Percentiles rank a stretch among this genome's conserved stretches.
Evolutionary conservation across 2,329 filamentous ascomycete genomes (phyloP).

Genomic region (Apiospora saccharicola): DNA sequence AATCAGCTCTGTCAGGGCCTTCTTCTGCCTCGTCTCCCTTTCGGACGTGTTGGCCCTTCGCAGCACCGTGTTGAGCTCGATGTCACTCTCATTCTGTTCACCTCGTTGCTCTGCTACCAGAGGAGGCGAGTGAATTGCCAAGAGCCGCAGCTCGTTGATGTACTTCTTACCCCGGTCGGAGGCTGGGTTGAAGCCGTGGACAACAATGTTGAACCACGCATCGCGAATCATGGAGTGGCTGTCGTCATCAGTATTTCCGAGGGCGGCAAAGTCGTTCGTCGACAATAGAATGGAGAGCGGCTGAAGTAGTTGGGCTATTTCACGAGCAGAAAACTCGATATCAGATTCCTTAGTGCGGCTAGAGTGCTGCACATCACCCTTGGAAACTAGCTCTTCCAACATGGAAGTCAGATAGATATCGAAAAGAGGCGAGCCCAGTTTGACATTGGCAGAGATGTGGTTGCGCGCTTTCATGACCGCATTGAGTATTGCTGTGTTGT

Average conservation of each 20-base stretch:
- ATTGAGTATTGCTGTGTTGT: constrained; percentile 70
- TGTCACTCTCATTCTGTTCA: constrained; percentile 92
- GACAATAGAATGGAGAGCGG: constrained; percentile 89
- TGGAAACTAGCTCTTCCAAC: constrained; percentile 86
- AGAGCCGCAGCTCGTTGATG: constrained; percentile 77
- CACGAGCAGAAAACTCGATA: constrained; percentile 80
- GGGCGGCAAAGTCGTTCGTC: constrained; percentile 61
- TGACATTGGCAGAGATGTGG: constrained; percentile 75
- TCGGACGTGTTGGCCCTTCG: constrained; percentile 84
- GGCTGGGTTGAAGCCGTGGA: constrained; percentile 84
- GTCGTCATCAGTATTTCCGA: constrained; percentile 66
- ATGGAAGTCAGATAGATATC: constrained; percentile 85
- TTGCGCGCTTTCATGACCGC: constrained; percentile 83
- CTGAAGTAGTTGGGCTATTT: constrained; percentile 86
- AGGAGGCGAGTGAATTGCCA: constrained; percentile 87
- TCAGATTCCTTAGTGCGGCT: constrained; percentile 79
- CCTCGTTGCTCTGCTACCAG: constrained; percentile 88
- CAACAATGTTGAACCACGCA: constrained; percentile 97
- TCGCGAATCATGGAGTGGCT: constrained; percentile 80
- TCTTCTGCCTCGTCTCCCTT: constrained; percentile 82
- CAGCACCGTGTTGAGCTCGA: constrained; percentile 93
- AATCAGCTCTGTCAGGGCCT: constrained; percentile 74
- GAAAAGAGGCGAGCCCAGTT: constrained; percentile 75
- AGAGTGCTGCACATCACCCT: constrained; percentile 82
- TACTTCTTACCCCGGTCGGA: constrained; percentile 78